Conservation (phyloP, 2,329 filamentous ascomycete species). For the Exophiala aquamarina region DNA sequence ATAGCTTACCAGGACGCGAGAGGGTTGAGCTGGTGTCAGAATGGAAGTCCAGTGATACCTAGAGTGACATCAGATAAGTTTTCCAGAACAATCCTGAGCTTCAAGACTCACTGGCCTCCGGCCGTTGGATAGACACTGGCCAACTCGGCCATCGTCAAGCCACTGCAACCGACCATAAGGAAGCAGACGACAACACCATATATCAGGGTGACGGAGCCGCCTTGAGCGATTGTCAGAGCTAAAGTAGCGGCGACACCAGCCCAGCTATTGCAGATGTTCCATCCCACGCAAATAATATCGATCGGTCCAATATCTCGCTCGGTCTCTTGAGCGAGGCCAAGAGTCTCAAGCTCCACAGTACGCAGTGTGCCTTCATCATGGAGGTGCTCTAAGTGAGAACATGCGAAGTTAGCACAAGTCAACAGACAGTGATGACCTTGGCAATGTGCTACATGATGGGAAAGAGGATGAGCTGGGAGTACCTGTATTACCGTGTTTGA, state of each 20-base stretch:
- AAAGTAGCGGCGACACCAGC: slow-evolving; percentile 29
- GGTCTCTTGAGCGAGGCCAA: slow-evolving; percentile 14
- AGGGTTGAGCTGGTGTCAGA: slow-evolving; percentile 7
- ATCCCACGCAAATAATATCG: slow-evolving; percentile 27
- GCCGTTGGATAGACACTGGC: slow-evolving; percentile 39
- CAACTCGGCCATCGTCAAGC: slow-evolving; percentile 38
- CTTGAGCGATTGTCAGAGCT: slow-evolving; percentile 26
- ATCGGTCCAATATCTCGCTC: slow-evolving; percentile 17
- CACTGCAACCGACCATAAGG: slow-evolving; percentile 29
- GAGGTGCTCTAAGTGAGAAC: neutral
- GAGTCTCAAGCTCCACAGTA: slow-evolving; percentile 8
- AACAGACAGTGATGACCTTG: too few species aligned
- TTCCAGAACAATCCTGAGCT: slow-evolving; percentile 28
- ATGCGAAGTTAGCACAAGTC: too few species aligned
- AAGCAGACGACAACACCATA: slow-evolving; percentile 35
- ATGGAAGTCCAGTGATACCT: slow-evolving; percentile 18
- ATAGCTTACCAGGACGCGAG: slow-evolving; percentile 6
- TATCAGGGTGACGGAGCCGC: slow-evolving; percentile 29
- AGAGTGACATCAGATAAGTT: slow-evolving; percentile 7
- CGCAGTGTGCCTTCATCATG: slow-evolving; percentile 8
- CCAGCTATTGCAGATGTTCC: slow-evolving; percentile 32
- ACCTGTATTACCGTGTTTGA: too few species aligned
- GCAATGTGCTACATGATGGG: too few species aligned
- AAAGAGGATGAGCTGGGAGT: too few species aligned
- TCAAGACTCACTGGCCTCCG: slow-evolving; percentile 40